Evolutionary conservation across 1,284 basidiomycete species (phyloP).

Genomic region (Tilletia setariae): DNA sequence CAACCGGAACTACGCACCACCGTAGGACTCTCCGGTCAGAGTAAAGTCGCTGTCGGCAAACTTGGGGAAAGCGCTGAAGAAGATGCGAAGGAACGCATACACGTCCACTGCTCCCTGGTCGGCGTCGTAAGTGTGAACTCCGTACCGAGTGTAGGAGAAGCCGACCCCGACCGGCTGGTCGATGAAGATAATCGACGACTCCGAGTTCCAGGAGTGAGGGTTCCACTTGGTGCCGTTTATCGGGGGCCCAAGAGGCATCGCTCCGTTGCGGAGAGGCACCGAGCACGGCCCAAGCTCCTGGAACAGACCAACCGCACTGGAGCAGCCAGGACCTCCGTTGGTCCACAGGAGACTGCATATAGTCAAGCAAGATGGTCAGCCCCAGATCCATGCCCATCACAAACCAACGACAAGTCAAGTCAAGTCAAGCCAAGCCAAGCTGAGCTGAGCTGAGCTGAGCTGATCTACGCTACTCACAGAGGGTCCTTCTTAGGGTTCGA

Average conservation of each 20-base stretch:
- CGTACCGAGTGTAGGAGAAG: conserved; percentile 69
- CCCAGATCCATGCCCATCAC: too few species aligned
- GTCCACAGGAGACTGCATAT: conserved; percentile 35
- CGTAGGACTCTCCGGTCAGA: conserved; percentile 45
- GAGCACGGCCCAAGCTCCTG: conserved; percentile 65
- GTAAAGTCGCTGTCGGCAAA: conserved; percentile 47
- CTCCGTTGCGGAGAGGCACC: conserved; percentile 30
- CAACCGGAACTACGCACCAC: too few species aligned
- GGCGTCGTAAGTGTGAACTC: conserved; percentile 56
- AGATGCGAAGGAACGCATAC: conserved; percentile 55
- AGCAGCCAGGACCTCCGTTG: conserved; percentile 53
- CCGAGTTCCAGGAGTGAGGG: conserved; percentile 65
- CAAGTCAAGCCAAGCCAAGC: too few species aligned
- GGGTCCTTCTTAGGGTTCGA: conserved; percentile 67
- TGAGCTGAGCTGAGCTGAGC: too few species aligned
- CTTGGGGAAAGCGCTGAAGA: conserved; percentile 52
- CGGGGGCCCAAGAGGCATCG: conserved; percentile 29
- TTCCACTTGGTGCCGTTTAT: conserved; percentile 65
- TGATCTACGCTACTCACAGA: conserved; percentile 56
- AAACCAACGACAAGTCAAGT: too few species aligned
- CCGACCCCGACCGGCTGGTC: conserved; percentile 71
- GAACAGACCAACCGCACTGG: conserved; percentile 60
- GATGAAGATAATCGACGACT: conserved; percentile 69
- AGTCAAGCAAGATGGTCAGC: too few species aligned
- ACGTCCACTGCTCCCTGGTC: conserved; percentile 53